phyloP scores from a whole-genome alignment of 129 eudicot genomes.

The Rutidosis leptorrhynchoides region DNA sequence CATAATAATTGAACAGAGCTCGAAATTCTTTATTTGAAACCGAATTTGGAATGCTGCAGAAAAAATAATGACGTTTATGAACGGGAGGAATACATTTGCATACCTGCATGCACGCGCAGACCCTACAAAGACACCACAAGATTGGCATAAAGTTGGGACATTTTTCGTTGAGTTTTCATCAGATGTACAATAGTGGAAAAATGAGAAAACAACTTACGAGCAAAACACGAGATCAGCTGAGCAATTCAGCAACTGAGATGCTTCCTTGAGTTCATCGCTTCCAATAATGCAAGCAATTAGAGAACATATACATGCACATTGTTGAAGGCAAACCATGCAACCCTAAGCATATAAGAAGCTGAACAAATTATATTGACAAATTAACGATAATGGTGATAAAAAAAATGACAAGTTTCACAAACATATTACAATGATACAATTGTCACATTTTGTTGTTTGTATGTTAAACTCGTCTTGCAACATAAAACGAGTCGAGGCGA shows the following conservation, averaged over 20 bases:
- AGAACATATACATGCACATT: constrained; percentile 82
- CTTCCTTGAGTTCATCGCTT: constrained; percentile 72
- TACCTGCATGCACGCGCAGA: constrained; percentile 95
- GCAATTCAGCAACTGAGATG: constrained; percentile 68
- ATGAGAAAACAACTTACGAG: constrained; percentile 48
- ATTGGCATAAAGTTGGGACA: constrained; percentile 10
- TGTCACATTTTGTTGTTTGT: constrained; percentile 88
- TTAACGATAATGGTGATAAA: not conserved
- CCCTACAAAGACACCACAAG: constrained; percentile 52
- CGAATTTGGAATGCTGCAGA: not conserved
- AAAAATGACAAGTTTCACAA: constrained; percentile 8
- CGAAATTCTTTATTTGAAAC: not conserved
- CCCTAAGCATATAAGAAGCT: constrained; percentile 43
- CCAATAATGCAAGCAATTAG: constrained; percentile 73
- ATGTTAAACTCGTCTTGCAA: constrained; percentile 95
- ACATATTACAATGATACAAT: constrained; percentile 80
- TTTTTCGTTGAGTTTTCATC: not conserved
- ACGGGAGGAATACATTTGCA: not conserved
- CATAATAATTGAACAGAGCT: not conserved
- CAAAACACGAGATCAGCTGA: constrained; percentile 79
- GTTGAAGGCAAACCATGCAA: constrained; percentile 92
- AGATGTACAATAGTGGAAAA: not conserved
- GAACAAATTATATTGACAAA: constrained; percentile 5
- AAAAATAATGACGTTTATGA: not conserved
- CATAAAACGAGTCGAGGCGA: constrained; percentile 86